Percentiles rank a stretch among this genome's conserved stretches.
phyloP scores from a whole-genome alignment of 2,329 filamentous ascomycete genomes.

The Microsporum audouinii region DNA sequence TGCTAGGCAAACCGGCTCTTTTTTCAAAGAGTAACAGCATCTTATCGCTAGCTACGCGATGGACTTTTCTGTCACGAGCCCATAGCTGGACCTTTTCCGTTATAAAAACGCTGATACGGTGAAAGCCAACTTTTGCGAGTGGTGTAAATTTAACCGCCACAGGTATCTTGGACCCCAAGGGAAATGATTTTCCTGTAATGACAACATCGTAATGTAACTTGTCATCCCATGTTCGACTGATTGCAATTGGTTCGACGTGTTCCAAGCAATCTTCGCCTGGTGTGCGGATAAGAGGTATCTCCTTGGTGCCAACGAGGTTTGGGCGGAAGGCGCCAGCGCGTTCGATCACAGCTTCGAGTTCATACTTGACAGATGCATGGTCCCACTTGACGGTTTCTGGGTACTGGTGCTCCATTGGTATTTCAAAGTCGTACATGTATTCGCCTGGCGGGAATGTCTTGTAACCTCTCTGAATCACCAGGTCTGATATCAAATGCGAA shows the following conservation, averaged over 20 bases:
- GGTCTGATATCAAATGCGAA: slow-evolving; percentile 41
- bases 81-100: slow-evolving; percentile 88
- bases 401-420: slow-evolving; percentile 64
- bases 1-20: slow-evolving; percentile 63
- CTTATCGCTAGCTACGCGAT: slow-evolving; percentile 68
- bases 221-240: slow-evolving; percentile 88
- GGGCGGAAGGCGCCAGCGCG: slow-evolving; percentile 81
- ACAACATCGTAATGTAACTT: slow-evolving; percentile 93
- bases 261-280: slow-evolving; percentile 81
- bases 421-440: slow-evolving; percentile 67
- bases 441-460: slow-evolving; percentile 70
- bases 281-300: slow-evolving; percentile 72
- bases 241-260: slow-evolving; percentile 85
- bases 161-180: slow-evolving; percentile 73
- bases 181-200: slow-evolving; percentile 90
- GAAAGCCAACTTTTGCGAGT: slow-evolving; percentile 82
- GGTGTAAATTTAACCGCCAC: slow-evolving; percentile 92
- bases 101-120: slow-evolving; percentile 81
- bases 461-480: slow-evolving; percentile 66
- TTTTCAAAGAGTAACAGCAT: slow-evolving; percentile 86
- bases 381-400: slow-evolving; percentile 80
- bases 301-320: slow-evolving; percentile 70
- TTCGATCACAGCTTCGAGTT: slow-evolving; percentile 73
- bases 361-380: slow-evolving; percentile 76
- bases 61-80: slow-evolving; percentile 73